A percentile compares a stretch with the other conserved stretches of the same genome.
These are phyloP conservation scores for Sclerotinia borealis DNA, from an alignment of 2,329 filamentous ascomycete genomes.

Conservation along the genomic window DNA sequence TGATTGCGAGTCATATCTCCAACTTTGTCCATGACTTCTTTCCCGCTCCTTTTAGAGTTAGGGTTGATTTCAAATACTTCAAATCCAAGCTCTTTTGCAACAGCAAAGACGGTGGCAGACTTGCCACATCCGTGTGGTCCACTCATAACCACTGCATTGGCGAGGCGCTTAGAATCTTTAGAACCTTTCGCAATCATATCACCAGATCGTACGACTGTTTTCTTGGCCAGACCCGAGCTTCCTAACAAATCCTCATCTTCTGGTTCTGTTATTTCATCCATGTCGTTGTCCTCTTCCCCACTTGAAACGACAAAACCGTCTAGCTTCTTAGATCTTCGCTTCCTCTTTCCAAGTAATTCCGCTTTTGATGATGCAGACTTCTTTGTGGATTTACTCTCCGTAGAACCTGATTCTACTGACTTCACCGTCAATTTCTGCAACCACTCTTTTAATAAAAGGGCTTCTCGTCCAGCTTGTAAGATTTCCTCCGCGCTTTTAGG, in stretches of 20 bases:
- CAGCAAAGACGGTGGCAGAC: slow-evolving; percentile 84
- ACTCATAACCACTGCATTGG: slow-evolving; percentile 80
- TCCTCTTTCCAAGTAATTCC: slow-evolving; percentile 51
- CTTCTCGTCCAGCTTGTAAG: slow-evolving; percentile 68
- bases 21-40: slow-evolving; percentile 83
- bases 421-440: slow-evolving; percentile 68
- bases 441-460: slow-evolving; percentile 71
- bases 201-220: slow-evolving; percentile 48
- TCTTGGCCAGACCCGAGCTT: slow-evolving; percentile 39
- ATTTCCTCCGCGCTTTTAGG: slow-evolving; percentile 64
- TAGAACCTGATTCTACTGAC: slow-evolving; percentile 60
- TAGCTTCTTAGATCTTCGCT: slow-evolving; percentile 59
- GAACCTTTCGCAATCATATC: slow-evolving; percentile 32
- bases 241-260: slow-evolving; percentile 41
- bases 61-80: slow-evolving; percentile 94
- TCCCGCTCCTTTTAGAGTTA: slow-evolving; percentile 75
- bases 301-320: slow-evolving; percentile 76
- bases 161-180: slow-evolving; percentile 45
- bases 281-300: slow-evolving; percentile 64
- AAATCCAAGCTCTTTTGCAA: slow-evolving; percentile 85
- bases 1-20: slow-evolving; percentile 98
- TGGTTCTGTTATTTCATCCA: slow-evolving; percentile 61
- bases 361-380: slow-evolving; percentile 25
- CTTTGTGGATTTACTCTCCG: slow-evolving; percentile 21
- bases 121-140: slow-evolving; percentile 89